Evolutionary conservation across 352 stramenopile species (phyloP).

Genomic region (Thraustotheca clavata): DNA sequence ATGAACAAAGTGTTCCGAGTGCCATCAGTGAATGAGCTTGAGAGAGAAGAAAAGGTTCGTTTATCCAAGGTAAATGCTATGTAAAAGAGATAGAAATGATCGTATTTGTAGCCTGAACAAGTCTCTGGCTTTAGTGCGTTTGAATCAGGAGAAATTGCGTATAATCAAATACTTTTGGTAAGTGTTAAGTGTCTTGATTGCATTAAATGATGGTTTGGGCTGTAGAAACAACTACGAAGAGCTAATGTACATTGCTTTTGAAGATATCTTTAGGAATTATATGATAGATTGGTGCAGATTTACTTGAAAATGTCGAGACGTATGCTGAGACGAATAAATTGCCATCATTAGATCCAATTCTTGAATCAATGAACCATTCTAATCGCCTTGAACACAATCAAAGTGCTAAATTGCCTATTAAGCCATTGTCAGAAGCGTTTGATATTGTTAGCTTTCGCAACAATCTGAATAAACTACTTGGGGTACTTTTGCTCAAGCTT

Average conservation of each 20-base stretch:
- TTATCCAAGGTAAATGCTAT: neutral
- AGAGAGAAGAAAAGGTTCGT: neutral
- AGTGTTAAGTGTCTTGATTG: neutral
- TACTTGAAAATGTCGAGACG: conserved; percentile 48
- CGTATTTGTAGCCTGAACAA: conserved; percentile 35
- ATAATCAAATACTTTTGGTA: conserved; percentile 61
- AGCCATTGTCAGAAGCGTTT: conserved; percentile 18
- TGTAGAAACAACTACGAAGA: conserved; percentile 26
- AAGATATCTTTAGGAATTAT: neutral
- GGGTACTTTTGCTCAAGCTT: conserved; percentile 27
- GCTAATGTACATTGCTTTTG: conserved; percentile 6
- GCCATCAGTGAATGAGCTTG: too few relatives aligned
- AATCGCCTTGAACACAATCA: conserved; percentile 36
- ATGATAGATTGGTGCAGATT: conserved; percentile 39
- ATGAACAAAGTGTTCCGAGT: too few relatives aligned
- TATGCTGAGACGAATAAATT: conserved; percentile 46
- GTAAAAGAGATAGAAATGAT: neutral
- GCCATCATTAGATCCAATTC: conserved; percentile 38
- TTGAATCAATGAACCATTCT: conserved; percentile 39
- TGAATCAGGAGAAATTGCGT: conserved; percentile 31
- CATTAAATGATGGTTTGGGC: neutral
- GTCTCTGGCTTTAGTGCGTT: conserved; percentile 62
- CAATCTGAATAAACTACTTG: conserved; percentile 81
- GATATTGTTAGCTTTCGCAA: conserved; percentile 68
- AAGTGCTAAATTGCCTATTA: conserved; percentile 3